Base-by-base conservation (phyloP, 2,329 filamentous ascomycete genomes). In the Ophiostoma fasciatum region DNA sequence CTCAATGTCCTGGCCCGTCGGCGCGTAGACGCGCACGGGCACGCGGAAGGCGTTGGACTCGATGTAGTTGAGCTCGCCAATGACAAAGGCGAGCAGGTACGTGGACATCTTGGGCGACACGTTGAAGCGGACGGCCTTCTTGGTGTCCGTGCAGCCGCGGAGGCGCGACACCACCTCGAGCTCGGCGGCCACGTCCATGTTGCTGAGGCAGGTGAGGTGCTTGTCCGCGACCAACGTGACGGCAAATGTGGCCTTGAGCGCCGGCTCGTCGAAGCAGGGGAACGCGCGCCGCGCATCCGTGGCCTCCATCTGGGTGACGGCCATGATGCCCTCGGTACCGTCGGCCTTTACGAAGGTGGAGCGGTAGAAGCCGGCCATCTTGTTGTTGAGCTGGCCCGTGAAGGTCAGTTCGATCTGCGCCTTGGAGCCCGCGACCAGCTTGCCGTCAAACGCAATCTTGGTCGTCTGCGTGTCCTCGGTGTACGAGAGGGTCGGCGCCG, bases 241-340 rank as follows among this genome's bases (percentile, higher is more conserved):
- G 21, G 83, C 88, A 60, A 93, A 96, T 46, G 81, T 78, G 27
- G 88, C 83, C 66, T 96, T 96, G 48, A 96, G 68, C 19, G 84
- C 79, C 20, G 88, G 88, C 63, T 96, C 90, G 53, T 96, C 88
- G 56, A 94, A 94, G 61, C 88, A 94, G 29, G 88, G 88, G 62
- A 96, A 93, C 7, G 88, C 85, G 48, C 87, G 72, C 49, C 88
- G 74, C 43, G 84, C 87, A 61, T 96, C 88, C 12, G 88, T 94
- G 27, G 88, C 79, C 63, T 96, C 88, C 82, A 96, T 93, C 65
- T 96, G 88, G 14, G 83, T 83, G 19, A 85, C 88, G 20, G 87
- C 88, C 52, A 96, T 68, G 54, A 87, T 80, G 46, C 81, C 82
- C 40, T 78, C 76, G 41, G 73, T 74, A 27, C 88, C 88, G 51